These are phyloP conservation scores for Hymenoscyphus albidus DNA, from an alignment of 2,329 filamentous ascomycete genomes.

Conservation along the genomic window DNA sequence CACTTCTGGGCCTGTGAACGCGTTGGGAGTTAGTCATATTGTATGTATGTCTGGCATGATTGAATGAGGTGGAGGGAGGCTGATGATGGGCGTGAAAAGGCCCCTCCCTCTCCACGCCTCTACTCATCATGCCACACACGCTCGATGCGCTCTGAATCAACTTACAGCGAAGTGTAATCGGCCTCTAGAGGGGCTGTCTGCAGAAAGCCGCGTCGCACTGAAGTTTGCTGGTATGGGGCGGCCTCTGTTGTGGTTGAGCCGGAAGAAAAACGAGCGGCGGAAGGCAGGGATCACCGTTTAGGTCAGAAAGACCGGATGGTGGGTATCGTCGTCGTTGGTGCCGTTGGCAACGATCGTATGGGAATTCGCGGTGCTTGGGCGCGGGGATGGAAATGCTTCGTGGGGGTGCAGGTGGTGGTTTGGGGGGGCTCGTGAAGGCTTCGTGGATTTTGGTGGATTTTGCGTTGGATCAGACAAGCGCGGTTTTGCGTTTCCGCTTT, in stretches of 20 bases:
- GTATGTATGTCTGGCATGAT: constrained; percentile 16
- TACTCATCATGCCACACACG: neutral
- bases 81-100: constrained; percentile 18
- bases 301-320: constrained; percentile 1
- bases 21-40: constrained; percentile 22
- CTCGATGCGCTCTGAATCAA: constrained; percentile 12
- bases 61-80: constrained; percentile 11
- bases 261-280: constrained; percentile 7
- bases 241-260: constrained; percentile 16
- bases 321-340: constrained; percentile 9
- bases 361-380: neutral
- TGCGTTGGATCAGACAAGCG: constrained; percentile 16
- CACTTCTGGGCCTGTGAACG: constrained; percentile 31
- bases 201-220: constrained; percentile 27
- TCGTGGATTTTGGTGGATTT: constrained; percentile 11
- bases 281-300: constrained; percentile 9
- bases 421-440: constrained; percentile 9
- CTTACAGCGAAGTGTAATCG: constrained; percentile 34
- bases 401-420: constrained; percentile 3
- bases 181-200: constrained; percentile 33
- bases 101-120: neutral
- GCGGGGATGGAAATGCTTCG: neutral
- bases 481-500: constrained; percentile 6
- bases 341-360: constrained; percentile 3
- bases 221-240: constrained; percentile 15